Conservation (phyloP, 495 filamentous ascomycete genomes). For the Jackrogersella multiformis region DNA sequence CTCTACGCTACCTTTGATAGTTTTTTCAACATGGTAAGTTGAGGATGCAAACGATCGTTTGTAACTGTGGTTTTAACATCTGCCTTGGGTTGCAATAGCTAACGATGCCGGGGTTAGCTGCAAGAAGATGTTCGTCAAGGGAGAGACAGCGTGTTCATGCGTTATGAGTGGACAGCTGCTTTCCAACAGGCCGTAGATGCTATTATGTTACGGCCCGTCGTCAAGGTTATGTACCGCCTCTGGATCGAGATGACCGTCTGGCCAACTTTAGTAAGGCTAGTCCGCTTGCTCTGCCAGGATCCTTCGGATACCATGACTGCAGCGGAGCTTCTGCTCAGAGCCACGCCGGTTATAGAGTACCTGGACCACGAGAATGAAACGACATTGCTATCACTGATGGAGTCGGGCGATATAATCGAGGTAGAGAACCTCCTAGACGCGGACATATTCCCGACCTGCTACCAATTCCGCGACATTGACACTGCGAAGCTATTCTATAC, state of each 20-base stretch:
- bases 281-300: constrained; percentile 27
- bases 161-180: constrained; percentile 34
- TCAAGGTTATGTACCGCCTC: constrained; percentile 37
- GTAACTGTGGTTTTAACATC: background rate
- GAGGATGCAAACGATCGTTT: background rate
- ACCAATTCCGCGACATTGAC: constrained; percentile 40
- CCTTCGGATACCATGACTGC: constrained; percentile 34
- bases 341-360: constrained; percentile 29
- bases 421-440: constrained; percentile 28
- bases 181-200: constrained; percentile 33
- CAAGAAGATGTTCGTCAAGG: constrained; percentile 45
- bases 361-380: constrained; percentile 34
- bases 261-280: constrained; percentile 39
- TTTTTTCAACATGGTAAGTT: constrained; percentile 44
- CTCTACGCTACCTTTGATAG: constrained; percentile 42
- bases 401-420: constrained; percentile 33
- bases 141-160: constrained; percentile 42
- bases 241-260: constrained; percentile 44
- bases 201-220: constrained; percentile 18
- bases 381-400: constrained; percentile 23
- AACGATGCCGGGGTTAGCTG: constrained; percentile 25
- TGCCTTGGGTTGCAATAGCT: background rate
- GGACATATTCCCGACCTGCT: constrained; percentile 39
- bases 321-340: constrained; percentile 38
- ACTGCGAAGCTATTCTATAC: constrained; percentile 43